Base-by-base conservation (phyloP, 1,284 basidiomycete species). In the Volvariella volvacea region DNA sequence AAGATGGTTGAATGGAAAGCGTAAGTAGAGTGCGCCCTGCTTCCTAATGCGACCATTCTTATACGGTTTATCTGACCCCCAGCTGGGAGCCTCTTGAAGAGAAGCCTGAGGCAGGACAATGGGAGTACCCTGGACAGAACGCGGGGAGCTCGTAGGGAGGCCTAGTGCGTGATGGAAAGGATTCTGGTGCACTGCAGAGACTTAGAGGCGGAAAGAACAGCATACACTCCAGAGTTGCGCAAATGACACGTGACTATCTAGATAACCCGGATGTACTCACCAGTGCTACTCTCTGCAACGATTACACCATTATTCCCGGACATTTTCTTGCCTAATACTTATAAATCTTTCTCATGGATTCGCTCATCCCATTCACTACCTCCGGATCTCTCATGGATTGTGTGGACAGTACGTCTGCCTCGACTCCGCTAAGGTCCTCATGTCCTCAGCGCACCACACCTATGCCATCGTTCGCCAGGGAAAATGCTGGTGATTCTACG, bases 401-500 rank as follows among this genome's bases (percentile, higher is more conserved):
- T 66, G 94, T 97, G 70, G 93, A 97, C 82, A 95, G 93, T 97
- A 83, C 83, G 92, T 92, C 70, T 76, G 64, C 70, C 69, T 61
- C 67, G 61, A 71, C 70, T 74, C 73, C 73, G 68, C 70, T 74
- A 52, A 56, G 63, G 64, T 61, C 62, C 58, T 64, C 67, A 62
- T 67, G 60, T 65, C 74, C 76, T 80, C 69, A 80, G 67, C 46
- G 54, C 55, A 57, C 58, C 52, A 54, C 39, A 7, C n/a, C n/a
- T 15, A 7, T 36, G n/a, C n/a, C 7, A n/a, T 32, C n/a, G n/a
- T n/a, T n/a, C 20, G 14, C 22, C 42, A 98, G 93, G 97, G 74
- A 99, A 98, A 81, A 95, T 99, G 80, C 78, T 99, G 45, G 94
- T 98, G 43, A 82, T 98, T 54, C 74, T 99, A 48, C 78, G 96